Percentiles rank a stretch among this genome's conserved stretches.
phyloP scores from a whole-genome alignment of 345 rosid species.

The Bretschneidera sinensis region DNA sequence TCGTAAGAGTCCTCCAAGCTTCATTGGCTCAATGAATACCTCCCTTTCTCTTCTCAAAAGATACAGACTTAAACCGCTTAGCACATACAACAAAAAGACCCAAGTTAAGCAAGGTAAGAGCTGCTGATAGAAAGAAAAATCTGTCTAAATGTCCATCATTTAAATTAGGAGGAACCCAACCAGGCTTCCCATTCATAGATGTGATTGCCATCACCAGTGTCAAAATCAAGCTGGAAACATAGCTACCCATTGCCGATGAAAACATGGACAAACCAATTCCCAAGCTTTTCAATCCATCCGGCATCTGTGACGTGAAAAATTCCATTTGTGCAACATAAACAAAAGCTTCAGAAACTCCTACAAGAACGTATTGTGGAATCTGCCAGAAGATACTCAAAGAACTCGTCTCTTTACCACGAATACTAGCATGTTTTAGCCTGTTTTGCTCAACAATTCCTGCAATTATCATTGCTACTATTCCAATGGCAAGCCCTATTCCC shows the following conservation, averaged over 20 bases:
- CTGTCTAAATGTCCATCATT: constrained; percentile 36
- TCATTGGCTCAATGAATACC: neutral
- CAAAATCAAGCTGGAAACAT: constrained; percentile 23
- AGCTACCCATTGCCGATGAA: constrained; percentile 31
- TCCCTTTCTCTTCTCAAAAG: constrained; percentile 15
- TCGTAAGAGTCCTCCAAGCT: neutral
- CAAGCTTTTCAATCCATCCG: constrained; percentile 32
- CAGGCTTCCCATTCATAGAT: constrained; percentile 17
- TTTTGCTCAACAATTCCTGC: constrained; percentile 32
- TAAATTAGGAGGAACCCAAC: constrained; percentile 39
- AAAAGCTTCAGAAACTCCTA: constrained; percentile 32
- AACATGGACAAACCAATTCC: constrained; percentile 33
- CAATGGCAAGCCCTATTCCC: constrained; percentile 30
- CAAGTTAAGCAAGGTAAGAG: constrained; percentile 16
- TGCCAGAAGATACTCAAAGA: constrained; percentile 32
- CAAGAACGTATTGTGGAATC: too few species aligned
- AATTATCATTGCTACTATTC: constrained; percentile 17
- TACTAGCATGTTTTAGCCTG: constrained; percentile 21
- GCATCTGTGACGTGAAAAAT: constrained; percentile 28
- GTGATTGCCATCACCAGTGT: constrained; percentile 28
- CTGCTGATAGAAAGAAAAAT: constrained; percentile 33
- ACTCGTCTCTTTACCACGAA: constrained; percentile 18
- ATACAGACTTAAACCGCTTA: constrained; percentile 15
- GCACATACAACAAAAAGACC: constrained; percentile 13
- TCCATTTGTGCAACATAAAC: constrained; percentile 36